Evolutionary conservation across 495 filamentous ascomycete species (phyloP).

Genomic region (Penicillium malachiteum): DNA sequence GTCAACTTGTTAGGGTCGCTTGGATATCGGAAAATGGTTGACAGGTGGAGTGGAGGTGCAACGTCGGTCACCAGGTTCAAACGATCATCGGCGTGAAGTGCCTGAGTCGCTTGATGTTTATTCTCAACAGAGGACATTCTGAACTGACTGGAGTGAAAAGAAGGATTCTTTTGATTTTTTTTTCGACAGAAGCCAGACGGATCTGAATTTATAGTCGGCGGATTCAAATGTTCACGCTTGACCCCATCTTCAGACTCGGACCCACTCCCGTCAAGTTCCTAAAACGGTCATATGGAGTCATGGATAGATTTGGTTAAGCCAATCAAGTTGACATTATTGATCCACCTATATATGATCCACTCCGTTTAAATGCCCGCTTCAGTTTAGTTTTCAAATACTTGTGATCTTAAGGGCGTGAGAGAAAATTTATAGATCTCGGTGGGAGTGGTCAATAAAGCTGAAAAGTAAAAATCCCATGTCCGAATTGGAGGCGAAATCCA

Average conservation of each 20-base stretch:
- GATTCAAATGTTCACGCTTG: neutral
- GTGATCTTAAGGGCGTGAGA: too few species aligned
- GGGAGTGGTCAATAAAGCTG: too few species aligned
- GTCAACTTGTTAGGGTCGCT: slow-evolving; percentile 59
- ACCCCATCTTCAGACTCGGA: slow-evolving; percentile 4
- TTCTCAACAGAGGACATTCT: slow-evolving; percentile 18
- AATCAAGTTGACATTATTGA: neutral
- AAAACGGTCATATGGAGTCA: slow-evolving; percentile 17
- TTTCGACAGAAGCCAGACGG: too few species aligned
- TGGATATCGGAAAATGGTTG: slow-evolving; percentile 78
- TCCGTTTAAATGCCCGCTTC: too few species aligned
- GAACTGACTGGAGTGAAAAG: neutral
- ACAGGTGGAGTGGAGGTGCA: slow-evolving; percentile 77
- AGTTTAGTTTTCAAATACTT: too few species aligned
- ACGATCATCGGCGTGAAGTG: slow-evolving; percentile 74
- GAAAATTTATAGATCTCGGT: too few species aligned
- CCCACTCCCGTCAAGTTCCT: slow-evolving; percentile 31
- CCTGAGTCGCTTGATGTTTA: slow-evolving; percentile 21
- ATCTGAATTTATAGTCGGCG: neutral
- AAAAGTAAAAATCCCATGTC: too few species aligned
- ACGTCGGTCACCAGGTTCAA: slow-evolving; percentile 68
- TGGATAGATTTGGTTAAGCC: neutral
- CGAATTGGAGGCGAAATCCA: too few species aligned
- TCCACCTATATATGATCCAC: neutral
- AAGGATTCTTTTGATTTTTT: neutral